Evolutionary conservation across 768 basidiomycete species (phyloP).

Genomic region (Cyathus striatus): DNA sequence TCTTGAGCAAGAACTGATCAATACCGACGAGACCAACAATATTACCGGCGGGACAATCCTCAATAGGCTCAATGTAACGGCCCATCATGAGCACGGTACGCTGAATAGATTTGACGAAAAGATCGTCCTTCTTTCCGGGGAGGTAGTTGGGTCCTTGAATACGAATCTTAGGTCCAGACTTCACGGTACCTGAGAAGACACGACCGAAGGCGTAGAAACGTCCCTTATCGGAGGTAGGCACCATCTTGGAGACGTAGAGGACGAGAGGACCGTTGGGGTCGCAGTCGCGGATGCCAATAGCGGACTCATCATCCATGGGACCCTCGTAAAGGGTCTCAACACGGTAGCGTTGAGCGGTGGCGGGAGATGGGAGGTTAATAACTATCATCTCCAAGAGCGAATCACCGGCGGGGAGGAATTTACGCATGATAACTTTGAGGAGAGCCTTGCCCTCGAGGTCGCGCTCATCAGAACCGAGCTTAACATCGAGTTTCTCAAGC

Average conservation of each 20-base stretch:
- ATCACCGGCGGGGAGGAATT: constrained; percentile 99
- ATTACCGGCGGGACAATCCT: constrained; percentile 99
- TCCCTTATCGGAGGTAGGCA: constrained; percentile 99
- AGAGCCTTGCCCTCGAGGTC: constrained; percentile 94
- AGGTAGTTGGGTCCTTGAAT: constrained; percentile 99
- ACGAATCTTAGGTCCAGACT: constrained; percentile 95
- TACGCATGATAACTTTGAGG: constrained; percentile 97
- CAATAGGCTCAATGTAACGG: constrained; percentile 96
- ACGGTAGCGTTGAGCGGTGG: constrained; percentile 96
- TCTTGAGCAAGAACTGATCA: constrained; percentile 99
- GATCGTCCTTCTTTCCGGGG: constrained; percentile 97
- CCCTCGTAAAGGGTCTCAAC: constrained; percentile 99
- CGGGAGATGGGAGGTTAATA: constrained; percentile 96
- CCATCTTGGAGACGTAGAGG: constrained; percentile 99
- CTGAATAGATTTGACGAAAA: constrained; percentile 97
- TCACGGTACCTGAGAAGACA: constrained; percentile 98
- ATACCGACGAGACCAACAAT: constrained; percentile 99
- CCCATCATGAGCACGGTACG: constrained; percentile 99
- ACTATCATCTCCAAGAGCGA: constrained; percentile 99
- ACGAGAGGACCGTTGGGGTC: constrained; percentile 95
- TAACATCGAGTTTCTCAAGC: constrained; percentile 95
- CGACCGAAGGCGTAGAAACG: constrained; percentile 99
- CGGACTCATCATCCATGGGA: constrained; percentile 99
- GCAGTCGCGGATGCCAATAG: constrained; percentile 97
- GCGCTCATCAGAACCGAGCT: constrained; percentile 81